Percentiles rank a stretch among this genome's conserved stretches.
These are phyloP conservation scores for Tuber aestivum DNA, from an alignment of 495 filamentous ascomycete species.

Conservation along the genomic window DNA sequence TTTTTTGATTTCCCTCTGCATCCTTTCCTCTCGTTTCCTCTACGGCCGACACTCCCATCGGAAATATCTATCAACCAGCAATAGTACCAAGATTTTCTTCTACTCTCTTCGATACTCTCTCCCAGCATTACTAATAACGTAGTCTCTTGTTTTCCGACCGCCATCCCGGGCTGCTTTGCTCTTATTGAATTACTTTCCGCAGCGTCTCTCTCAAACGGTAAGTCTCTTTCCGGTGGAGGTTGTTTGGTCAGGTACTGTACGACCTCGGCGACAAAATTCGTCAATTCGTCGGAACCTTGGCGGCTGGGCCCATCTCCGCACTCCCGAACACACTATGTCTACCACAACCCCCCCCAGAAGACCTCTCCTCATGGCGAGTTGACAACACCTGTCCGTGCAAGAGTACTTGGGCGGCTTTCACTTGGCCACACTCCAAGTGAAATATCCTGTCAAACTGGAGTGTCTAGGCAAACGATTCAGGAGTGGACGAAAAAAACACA, in stretches of 20 bases:
- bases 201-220: neutral
- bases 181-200: neutral
- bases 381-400: neutral
- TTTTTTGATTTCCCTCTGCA: neutral
- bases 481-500: neutral
- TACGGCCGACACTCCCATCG: neutral
- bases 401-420: neutral
- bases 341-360: too few relatives aligned
- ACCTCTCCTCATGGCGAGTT: neutral
- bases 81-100: neutral
- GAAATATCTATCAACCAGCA: neutral
- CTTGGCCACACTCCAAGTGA: neutral
- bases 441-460: neutral
- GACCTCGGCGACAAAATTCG: too few relatives aligned
- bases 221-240: neutral
- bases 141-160: neutral
- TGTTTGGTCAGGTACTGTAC: too few relatives aligned
- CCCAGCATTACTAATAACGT: neutral
- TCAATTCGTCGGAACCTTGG: too few relatives aligned
- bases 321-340: too few relatives aligned
- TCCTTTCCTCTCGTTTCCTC: neutral
- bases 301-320: too few relatives aligned
- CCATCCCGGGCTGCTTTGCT: neutral
- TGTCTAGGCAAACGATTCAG: neutral
- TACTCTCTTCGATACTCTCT: neutral